phyloP scores from a whole-genome alignment of 768 basidiomycete genomes.

The Neoboletus magnificus region DNA sequence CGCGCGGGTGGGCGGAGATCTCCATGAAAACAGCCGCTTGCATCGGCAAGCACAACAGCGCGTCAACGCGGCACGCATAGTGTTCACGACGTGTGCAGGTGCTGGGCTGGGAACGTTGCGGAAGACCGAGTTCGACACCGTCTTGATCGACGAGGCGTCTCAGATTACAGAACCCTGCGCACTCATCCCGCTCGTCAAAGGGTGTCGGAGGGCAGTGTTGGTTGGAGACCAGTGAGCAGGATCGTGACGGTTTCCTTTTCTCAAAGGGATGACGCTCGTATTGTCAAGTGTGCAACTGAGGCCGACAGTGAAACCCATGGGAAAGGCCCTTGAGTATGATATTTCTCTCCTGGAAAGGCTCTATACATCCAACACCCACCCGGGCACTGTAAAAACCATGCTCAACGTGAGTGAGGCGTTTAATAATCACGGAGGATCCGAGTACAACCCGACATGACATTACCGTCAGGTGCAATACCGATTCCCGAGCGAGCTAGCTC shows the following conservation, averaged over 20 bases:
- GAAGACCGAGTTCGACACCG: conserved; percentile 55
- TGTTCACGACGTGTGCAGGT: conserved; percentile 66
- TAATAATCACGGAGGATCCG: no score
- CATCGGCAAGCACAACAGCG: conserved; percentile 58
- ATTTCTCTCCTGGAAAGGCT: conserved; percentile 61
- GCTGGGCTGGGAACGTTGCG: conserved; percentile 58
- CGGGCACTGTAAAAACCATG: conserved; percentile 55
- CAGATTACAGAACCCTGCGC: conserved; percentile 67
- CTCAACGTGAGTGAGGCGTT: conserved; percentile 40
- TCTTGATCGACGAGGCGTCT: conserved; percentile 67
- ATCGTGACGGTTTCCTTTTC: background rate
- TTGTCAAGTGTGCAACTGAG: conserved; percentile 58
- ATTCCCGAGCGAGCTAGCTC: conserved; percentile 54
- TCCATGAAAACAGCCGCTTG: conserved; percentile 55
- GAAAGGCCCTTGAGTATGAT: conserved; percentile 53
- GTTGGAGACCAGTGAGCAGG: conserved; percentile 67
- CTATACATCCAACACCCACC: conserved; percentile 36
- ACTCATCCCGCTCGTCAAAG: conserved; percentile 66
- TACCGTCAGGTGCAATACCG: conserved; percentile 54
- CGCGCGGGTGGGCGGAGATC: conserved; percentile 55
- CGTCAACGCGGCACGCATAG: conserved; percentile 52
- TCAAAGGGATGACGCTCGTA: background rate
- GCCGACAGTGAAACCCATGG: conserved; percentile 61
- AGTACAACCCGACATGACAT: background rate
- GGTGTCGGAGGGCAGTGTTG: conserved; percentile 51